Percentiles rank a stretch among this genome's conserved stretches.
These are phyloP conservation scores for Leucosporidium yakuticum DNA, from an alignment of 768 basidiomycete genomes.

Conservation along the genomic window DNA sequence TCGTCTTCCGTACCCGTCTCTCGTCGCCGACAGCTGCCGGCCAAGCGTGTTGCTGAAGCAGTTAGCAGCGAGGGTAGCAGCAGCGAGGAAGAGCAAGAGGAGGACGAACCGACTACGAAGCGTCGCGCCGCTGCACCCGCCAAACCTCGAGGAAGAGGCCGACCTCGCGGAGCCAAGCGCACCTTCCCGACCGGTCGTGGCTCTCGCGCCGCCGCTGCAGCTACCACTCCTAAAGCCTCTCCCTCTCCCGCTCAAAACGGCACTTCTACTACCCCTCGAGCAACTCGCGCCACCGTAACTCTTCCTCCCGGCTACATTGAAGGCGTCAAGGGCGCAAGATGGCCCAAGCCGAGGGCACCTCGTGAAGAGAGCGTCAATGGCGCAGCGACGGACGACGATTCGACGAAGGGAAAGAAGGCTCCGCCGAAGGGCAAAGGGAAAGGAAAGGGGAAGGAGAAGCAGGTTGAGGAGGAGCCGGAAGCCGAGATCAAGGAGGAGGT, in stretches of 20 bases:
- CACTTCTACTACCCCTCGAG: not conserved
- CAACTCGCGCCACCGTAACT: conserved; percentile 21
- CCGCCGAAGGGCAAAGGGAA: no score
- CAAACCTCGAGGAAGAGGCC: not conserved
- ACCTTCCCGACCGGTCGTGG: not conserved
- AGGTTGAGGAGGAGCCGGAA: not conserved
- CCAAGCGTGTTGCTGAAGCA: not conserved
- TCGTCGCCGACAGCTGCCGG: no score
- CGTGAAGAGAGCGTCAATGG: not conserved
- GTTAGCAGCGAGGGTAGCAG: not conserved
- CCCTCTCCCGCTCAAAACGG: no score
- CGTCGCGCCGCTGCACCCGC: not conserved
- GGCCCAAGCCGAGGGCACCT: not conserved
- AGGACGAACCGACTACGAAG: no score
- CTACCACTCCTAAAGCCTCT: not conserved
- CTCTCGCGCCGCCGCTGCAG: not conserved
- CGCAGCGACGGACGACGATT: no score
- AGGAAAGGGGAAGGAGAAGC: no score
- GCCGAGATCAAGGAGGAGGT: not conserved
- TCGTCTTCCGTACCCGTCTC: no score
- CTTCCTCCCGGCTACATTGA: conserved; percentile 19
- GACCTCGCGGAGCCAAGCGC: not conserved
- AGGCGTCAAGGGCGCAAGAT: conserved; percentile 18
- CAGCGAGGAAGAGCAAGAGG: not conserved
- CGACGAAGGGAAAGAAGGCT: no score